Evolutionary conservation across 768 basidiomycete genomes (phyloP), one percentile per base, ranked within the genome.

Genomic region (Lactifluus hygrophoroides): DNA sequence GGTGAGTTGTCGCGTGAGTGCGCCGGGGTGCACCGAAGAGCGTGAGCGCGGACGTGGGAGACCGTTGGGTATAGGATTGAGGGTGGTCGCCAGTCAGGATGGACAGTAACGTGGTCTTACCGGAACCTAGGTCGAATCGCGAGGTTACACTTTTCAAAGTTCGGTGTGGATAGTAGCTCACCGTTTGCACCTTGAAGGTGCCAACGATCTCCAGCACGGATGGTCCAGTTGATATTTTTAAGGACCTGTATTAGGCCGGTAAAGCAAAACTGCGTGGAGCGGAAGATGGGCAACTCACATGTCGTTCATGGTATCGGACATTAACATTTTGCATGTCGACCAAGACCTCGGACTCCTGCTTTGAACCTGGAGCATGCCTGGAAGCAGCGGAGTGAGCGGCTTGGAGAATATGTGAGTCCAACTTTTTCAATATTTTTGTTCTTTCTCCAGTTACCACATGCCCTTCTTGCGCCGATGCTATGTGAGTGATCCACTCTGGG

Each of bases 61-160:
- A 49, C 27, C 69, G 69, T 67, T 91, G 89, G 5, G 85, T 85
- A 74, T 88, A 98, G 1, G 95, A 97, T 61, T 93, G 90, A 0
- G 95, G 95, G 70, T 98, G 95, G 68, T 95, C 93, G 25, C 95
- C 95, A 0, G 92, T 92, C 38, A 99, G 73, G 30, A 97, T 71
- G 17, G 94, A 85, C 21, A 97, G 77, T 6, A 97, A 84, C 0
- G 95, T 98, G 0, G 94, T 94, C 74, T 98, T 99, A 16, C 95
- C 95, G 0, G 91, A 93, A 45, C 95, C 90, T 90, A 66, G 23
- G 19, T 14, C 5, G 27, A 40, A 16, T 23, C 19, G 11, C 42
- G 25, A 30, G 5, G 30, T 48, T 28, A 0, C 1, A 32, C 11
- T n/a, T 25, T 43, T 44, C 16, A 32, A 21, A 21, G 3, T 28